Conservation (phyloP, 352 stramenopile species). For the Globisporangium nagaii region DNA sequence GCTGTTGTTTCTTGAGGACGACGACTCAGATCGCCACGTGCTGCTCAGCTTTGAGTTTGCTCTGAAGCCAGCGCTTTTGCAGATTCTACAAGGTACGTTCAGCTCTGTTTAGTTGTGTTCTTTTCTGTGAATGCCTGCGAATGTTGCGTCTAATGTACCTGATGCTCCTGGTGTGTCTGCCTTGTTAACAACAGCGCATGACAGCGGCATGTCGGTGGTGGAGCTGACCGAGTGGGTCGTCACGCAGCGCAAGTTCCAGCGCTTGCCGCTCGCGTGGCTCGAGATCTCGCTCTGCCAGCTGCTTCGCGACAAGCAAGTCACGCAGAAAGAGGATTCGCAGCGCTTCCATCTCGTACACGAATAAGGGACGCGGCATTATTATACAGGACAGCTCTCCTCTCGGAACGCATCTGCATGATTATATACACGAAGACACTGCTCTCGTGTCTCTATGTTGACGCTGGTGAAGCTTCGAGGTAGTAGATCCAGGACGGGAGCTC, state of each 20-base stretch:
- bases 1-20: slow-evolving; percentile 56
- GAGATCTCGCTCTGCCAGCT: slow-evolving; percentile 32
- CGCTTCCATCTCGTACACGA: slow-evolving; percentile 19
- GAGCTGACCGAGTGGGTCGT: slow-evolving; percentile 48
- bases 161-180: neutral
- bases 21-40: slow-evolving; percentile 41
- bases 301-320: slow-evolving; percentile 16
- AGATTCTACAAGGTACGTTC: slow-evolving; percentile 27
- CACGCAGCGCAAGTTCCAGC: slow-evolving; percentile 37
- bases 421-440: too few relatives aligned
- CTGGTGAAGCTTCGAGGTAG: slow-evolving; percentile 57
- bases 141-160: too few relatives aligned
- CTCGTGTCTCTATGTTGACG: neutral
- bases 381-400: too few relatives aligned
- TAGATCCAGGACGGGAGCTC: slow-evolving; percentile 84
- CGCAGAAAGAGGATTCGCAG: slow-evolving; percentile 31
- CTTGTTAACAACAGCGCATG: slow-evolving; percentile 13
- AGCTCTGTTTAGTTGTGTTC: too few relatives aligned
- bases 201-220: slow-evolving; percentile 24
- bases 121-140: too few relatives aligned
- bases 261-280: slow-evolving; percentile 48
- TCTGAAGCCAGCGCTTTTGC: slow-evolving; percentile 39
- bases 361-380: neutral
- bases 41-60: slow-evolving; percentile 43
- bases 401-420: too few relatives aligned